Evolutionary conservation across 495 filamentous ascomycete species (phyloP).

Genomic region (Xylaria palmicola): DNA sequence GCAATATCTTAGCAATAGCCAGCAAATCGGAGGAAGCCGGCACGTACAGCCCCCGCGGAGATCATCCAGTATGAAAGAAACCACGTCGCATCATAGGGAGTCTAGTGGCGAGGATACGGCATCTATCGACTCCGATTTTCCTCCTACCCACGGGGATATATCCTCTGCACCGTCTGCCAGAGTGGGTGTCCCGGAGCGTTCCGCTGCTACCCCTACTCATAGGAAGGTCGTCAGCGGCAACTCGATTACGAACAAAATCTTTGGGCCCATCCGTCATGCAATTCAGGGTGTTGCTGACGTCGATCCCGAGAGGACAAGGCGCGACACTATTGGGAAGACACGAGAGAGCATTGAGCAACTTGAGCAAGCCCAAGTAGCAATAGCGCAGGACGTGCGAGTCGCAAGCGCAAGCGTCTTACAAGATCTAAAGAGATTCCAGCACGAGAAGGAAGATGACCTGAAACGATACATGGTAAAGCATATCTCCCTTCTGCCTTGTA

Average conservation of each 20-base stretch:
- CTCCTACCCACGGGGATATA: slow-evolving; percentile 77
- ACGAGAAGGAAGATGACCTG: slow-evolving; percentile 91
- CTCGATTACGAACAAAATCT: slow-evolving; percentile 89
- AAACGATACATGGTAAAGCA: slow-evolving; percentile 86
- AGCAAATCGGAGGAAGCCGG: slow-evolving; percentile 41
- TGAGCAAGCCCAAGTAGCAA: slow-evolving; percentile 83
- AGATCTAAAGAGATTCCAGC: slow-evolving; percentile 89
- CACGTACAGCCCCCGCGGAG: slow-evolving; percentile 56
- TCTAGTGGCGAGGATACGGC: slow-evolving; percentile 64
- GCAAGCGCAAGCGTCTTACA: slow-evolving; percentile 81
- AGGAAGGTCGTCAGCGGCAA: slow-evolving; percentile 74
- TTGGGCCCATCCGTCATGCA: slow-evolving; percentile 89
- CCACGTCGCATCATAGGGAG: slow-evolving; percentile 50
- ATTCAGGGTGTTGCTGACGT: slow-evolving; percentile 95
- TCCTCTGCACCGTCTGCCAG: slow-evolving; percentile 60
- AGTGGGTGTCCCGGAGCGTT: slow-evolving; percentile 52
- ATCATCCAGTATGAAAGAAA: slow-evolving; percentile 57
- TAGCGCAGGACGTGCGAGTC: slow-evolving; percentile 86
- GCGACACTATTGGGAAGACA: slow-evolving; percentile 94
- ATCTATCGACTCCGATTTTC: slow-evolving; percentile 92
- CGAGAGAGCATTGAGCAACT: slow-evolving; percentile 72
- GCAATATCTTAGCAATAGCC: slow-evolving; percentile 75
- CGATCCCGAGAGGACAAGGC: slow-evolving; percentile 86
- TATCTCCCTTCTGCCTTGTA: slow-evolving; percentile 5
- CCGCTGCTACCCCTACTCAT: slow-evolving; percentile 48